Conservation (phyloP, 2,329 filamentous ascomycete genomes). For the Cladosporium colombiae region DNA sequence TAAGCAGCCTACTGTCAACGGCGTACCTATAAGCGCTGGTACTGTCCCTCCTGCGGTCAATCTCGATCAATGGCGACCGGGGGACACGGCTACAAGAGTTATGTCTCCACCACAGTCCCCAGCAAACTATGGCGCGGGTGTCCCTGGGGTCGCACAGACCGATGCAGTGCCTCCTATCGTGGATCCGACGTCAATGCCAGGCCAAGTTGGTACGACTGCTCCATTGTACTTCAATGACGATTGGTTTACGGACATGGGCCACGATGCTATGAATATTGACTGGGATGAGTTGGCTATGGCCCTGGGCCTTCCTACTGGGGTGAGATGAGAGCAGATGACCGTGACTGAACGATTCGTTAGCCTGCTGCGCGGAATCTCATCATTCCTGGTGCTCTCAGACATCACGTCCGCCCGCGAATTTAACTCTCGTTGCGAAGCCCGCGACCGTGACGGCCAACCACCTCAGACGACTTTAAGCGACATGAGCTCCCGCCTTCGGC, state of each 20-base stretch:
- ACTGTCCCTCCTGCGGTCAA: background rate
- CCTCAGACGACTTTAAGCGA: background rate
- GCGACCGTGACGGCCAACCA: background rate
- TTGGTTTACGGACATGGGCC: background rate
- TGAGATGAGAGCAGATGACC: background rate
- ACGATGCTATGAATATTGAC: background rate
- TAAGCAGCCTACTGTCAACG: background rate
- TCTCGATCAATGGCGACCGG: background rate
- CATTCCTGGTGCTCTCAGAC: too few relatives aligned
- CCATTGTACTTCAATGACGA: background rate
- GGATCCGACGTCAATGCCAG: background rate
- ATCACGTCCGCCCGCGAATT: background rate
- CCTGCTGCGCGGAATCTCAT: background rate
- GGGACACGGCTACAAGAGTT: background rate
- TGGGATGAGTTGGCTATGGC: conserved; percentile 10
- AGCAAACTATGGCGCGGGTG: background rate
- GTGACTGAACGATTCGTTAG: background rate
- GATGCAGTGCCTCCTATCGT: background rate
- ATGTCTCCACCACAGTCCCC: conserved; percentile 11
- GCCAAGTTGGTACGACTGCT: background rate
- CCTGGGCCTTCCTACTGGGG: background rate
- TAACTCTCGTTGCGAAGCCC: background rate
- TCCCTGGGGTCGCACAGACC: too few relatives aligned
- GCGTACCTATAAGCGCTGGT: background rate
- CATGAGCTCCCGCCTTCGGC: background rate